Base-by-base conservation (phyloP, 2,329 filamentous ascomycete species). In the Diaporthe citri region DNA sequence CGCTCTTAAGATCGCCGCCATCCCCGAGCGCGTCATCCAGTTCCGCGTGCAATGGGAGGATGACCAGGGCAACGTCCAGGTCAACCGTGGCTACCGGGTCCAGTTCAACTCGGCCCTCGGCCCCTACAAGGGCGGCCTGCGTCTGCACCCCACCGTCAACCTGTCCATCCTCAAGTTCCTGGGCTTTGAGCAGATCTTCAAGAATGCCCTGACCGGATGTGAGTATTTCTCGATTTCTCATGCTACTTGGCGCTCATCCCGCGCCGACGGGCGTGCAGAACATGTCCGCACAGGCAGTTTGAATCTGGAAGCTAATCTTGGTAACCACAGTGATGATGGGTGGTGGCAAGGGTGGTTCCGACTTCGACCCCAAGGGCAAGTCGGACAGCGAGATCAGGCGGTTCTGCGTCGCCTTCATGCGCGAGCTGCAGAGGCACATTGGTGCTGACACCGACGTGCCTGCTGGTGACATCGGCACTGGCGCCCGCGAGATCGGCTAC, bases 331-430 rank as follows among this genome's bases (percentile, higher is more conserved):
- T 97, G 82, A 95, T 91, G 88, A 98, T 99, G 92, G 97, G 97
- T 79, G 97, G 97, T 88, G 97, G 94, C 83, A 98, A 98, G 90
- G 97, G 97, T 87, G 97, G 97, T 82, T 93, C 96, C 84, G 97
- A 98, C 89, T 98, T 99, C 85, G 95, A 98, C 87, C 97, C 97
- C 85, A 99, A 98, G 92, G 96, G 95, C 88, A 98, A 98, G 91
- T 94, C 93, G 73, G 96, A 99, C 87, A 94, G 92, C 85, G 97
- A 98, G 91, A 98, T 98, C 88, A 94, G 97, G 83, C 94, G 95
- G 84, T 98, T 99, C 91, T 98, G 96, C 89, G 92, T 94, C 79
- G 88, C 95, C 76, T 99, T 98, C 90, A 98, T 98, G 97, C 93
- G 92, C 80, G 95, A 98, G 89, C 92, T 99, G 77, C 94, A 90